These are phyloP conservation scores for Mycocentrospora acerina DNA, from an alignment of 2,329 filamentous ascomycete genomes.

Conservation along the genomic window DNA sequence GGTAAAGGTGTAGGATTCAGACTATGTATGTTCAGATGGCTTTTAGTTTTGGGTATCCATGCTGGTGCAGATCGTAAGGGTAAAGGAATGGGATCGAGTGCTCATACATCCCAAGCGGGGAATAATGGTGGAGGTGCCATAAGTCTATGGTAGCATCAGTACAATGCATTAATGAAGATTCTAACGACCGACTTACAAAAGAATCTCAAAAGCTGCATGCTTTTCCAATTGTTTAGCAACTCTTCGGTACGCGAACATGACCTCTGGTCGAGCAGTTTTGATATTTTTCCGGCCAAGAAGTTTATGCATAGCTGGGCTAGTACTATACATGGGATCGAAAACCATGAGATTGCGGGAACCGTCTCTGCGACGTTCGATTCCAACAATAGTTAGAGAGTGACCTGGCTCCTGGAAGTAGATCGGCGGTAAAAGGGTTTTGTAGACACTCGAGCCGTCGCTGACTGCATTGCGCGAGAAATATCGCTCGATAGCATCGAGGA, in stretches of 20 bases:
- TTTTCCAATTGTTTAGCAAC: constrained; percentile 66
- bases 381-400: constrained; percentile 88
- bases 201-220: constrained; percentile 76
- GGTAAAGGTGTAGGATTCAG: constrained; percentile 2
- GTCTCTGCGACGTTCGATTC: constrained; percentile 69
- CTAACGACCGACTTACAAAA: constrained; percentile 59
- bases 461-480: constrained; percentile 68
- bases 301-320: constrained; percentile 63
- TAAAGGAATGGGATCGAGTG: constrained; percentile 6
- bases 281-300: constrained; percentile 53
- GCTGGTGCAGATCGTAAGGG: constrained; percentile 5
- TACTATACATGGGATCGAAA: constrained; percentile 83
- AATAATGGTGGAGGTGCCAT: constrained; percentile 41
- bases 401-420: constrained; percentile 91
- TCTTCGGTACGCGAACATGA: constrained; percentile 64
- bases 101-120: constrained; percentile 46
- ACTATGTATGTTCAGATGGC: constrained; percentile 14
- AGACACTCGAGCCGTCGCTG: constrained; percentile 60
- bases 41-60: constrained; percentile 18
- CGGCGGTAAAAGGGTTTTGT: constrained; percentile 71
- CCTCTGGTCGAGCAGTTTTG: constrained; percentile 60
- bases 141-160: constrained; percentile 28
- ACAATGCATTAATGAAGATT: not conserved
- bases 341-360: constrained; percentile 73
- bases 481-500: constrained; percentile 68